Base-by-base conservation (phyloP, 148 eudicot genomes). In the Persicaria maculosa region DNA sequence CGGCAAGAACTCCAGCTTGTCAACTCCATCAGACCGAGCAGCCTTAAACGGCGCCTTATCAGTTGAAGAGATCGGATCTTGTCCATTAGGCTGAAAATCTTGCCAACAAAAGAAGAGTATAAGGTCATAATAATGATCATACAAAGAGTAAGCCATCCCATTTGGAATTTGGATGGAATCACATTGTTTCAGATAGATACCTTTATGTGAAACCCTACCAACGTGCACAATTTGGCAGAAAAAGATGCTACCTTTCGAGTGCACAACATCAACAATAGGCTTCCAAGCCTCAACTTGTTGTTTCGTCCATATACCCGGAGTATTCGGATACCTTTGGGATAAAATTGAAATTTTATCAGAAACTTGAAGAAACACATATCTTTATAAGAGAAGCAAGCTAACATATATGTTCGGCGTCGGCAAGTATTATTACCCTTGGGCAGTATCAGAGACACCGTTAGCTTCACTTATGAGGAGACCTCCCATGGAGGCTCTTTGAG, bases 391-490 rank as follows among this genome's bases (percentile, higher is more conserved):
- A 22, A 22, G 25, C 25, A 22, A 22, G 22, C 22, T 20, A 20
- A 20, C 22, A 20, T 20, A 20, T 0, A 22, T 22, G 25, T 22
- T 22, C 25, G 25, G 25, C 1, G 40, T 31, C 40, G 40, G 0
- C 40, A 31, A 31, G 40, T 31, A 31, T 2, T 0, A 2, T 16
- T 74, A 85, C 84, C 86, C 85, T 74, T 77, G 82, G 22, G 86
- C 80, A 17, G 86, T 85, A 47, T 81, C 83, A 45, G 88, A 86
- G 52, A 86, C 81, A 10, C 83, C 85, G 1, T 83, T 75, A 4
- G 88, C 88, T 79, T 86, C 84, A 45, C 80, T 3, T 47, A 86
- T 77, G 59, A 83, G 86, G 50, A 86, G 77, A 50, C 86, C 88
- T 15, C 86, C 88, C 40, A 1, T 0, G 40, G 40, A 31, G 40